Base-by-base conservation (phyloP, 768 basidiomycete species). In the Tricholoma hemisulphureum region DNA sequence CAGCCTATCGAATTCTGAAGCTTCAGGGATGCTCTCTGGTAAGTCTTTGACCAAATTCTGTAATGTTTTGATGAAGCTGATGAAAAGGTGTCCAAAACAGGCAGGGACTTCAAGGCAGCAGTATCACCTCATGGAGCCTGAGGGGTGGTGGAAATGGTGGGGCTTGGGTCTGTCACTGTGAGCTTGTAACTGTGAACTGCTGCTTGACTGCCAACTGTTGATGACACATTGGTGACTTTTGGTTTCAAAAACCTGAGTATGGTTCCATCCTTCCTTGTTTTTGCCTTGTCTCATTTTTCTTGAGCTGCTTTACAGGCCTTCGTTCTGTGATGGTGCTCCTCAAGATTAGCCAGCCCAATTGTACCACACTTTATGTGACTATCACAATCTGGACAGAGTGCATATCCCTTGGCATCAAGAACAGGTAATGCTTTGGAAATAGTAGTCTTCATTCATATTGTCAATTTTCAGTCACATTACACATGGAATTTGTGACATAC, bases 301-400 rank as follows among this genome's bases (percentile, higher is more conserved):
- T 61, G 56, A 9, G 50, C 51, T 18, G 58, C 51, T 21, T 45
- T 58, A 34, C 63, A 64, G 29, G 39, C 45, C 26, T 58, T 56
- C 4, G 21, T 57, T 54, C 61, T 58, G 6, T 24, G 20, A 54
- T 66, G 65, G 4, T 57, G 57, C 45, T 61, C 61, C 29, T 55
- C 53, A 24, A 67, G 56, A 41, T 67, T 67, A 2, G 59, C 34
- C 5, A 65, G 34, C 6, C 68, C 65, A 20, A 61, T 53, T 1
- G 55, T 53, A 14, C 68, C 66, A 49, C 63, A 61, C n/a, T 65
- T 56, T 10, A 69, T 32, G 11, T 52, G 52, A 9, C 41, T 58
- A 51, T 43, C 29, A 49, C 68, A 69, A 20, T 63, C 61, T 21
- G 66, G 68, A 49, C 66, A 69, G 4, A 57, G 46, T 10, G 61